Evolutionary conservation across 176 grass and related monocot genomes (phyloP), one percentile per base, ranked within the genome.

Genomic region (Hordeum vulgare): DNA sequence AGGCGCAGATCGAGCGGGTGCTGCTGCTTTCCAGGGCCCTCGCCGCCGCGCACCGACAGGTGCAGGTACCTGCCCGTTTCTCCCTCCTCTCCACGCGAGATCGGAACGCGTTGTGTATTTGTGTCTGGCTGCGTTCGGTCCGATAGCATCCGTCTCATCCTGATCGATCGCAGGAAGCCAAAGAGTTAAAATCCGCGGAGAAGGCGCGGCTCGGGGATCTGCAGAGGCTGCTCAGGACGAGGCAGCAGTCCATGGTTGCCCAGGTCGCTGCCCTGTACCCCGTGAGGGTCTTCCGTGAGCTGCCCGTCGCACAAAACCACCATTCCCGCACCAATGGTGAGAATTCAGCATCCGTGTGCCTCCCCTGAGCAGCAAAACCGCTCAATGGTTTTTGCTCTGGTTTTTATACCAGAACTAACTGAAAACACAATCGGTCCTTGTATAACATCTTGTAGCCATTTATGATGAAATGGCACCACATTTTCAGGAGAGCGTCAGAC

Each of bases 241-340:
- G 64, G 77, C 81, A 88, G 70, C 81, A 66, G 56, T 25, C 45
- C 3, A 81, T 88, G 85, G 67, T 91, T 4, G 58, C 6, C 35
- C 85, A 91, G 82, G 81, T 91, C 23, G 85, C 85, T 21, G 72
- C 77, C 28, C n/a, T 91, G 71, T 91, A 91, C 77, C 89, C 89
- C 77, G 71, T 91, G 1, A 91, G 8, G 17, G 72, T 61, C 58
- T 85, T 91, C 64, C 81, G 62, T 81, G 85, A 88, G 8, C 81
- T 27, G 42, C 81, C 42, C 9, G 56, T 57, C 10, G 8, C 17
- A 14, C 33, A 72, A 20, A 85, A 88, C 33, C 65, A 21, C 34
- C 14, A 14, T 44, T 14, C 26, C 3, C 6, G 31, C 39, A 12
- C 84, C 61, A 74, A 83, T 63, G 75, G 89, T 90, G 75, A 75